Conservation (phyloP, 2,329 filamentous ascomycete species). For the Lachnellula arida region DNA sequence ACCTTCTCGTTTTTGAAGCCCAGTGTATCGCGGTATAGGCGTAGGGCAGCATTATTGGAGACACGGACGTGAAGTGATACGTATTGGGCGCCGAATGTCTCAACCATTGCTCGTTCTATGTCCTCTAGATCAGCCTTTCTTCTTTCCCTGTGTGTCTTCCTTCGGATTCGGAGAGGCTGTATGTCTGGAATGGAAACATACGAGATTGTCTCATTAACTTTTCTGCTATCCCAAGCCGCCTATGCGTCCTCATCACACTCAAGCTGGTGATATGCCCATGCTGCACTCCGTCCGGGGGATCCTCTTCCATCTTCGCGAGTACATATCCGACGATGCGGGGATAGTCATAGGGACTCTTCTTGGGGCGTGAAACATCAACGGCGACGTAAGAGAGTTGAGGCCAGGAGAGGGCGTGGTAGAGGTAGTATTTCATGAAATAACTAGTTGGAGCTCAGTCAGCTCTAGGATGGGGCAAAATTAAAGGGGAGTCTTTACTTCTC, state of each 20-base stretch:
- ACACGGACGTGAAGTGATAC: constrained; percentile 95
- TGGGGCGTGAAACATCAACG: constrained; percentile 80
- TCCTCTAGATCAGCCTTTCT: constrained; percentile 17
- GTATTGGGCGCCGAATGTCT: constrained; percentile 86
- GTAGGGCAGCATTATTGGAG: constrained; percentile 85
- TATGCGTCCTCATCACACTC: constrained; percentile 93
- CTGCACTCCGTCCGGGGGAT: constrained; percentile 81
- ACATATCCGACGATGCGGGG: constrained; percentile 98
- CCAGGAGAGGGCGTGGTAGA: constrained; percentile 98
- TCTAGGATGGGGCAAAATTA: neutral
- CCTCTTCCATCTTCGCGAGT: constrained; percentile 99
- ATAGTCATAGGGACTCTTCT: constrained; percentile 76
- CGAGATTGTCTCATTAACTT: constrained; percentile 96
- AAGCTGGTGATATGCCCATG: constrained; percentile 96
- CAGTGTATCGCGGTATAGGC: constrained; percentile 87
- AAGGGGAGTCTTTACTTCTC: constrained; percentile 56
- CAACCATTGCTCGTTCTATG: constrained; percentile 89
- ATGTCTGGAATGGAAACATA: constrained; percentile 43
- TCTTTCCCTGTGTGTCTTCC: neutral
- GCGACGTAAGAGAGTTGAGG: constrained; percentile 95
- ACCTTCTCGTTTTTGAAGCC: constrained; percentile 84
- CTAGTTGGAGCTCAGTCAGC: constrained; percentile 13
- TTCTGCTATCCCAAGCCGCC: constrained; percentile 86
- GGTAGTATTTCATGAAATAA: constrained; percentile 99
- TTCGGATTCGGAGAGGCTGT: neutral